Evolutionary conservation across 495 filamentous ascomycete genomes (phyloP).

Genomic region (Penicillium mononematosum): DNA sequence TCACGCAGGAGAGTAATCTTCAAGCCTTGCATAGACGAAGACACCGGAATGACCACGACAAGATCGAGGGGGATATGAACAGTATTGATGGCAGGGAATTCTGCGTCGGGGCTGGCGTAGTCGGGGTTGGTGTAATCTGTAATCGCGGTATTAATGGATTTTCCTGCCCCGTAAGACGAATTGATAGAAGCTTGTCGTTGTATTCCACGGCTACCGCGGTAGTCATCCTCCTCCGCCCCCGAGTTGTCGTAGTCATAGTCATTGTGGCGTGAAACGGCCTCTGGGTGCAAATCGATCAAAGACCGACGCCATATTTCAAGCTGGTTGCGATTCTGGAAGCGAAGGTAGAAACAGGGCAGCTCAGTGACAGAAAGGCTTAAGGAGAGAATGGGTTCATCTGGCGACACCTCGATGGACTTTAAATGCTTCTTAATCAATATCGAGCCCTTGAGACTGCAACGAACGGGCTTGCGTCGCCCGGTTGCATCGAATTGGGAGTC

Average conservation of each 20-base stretch:
- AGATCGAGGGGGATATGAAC: slow-evolving; percentile 93
- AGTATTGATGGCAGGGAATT: slow-evolving; percentile 56
- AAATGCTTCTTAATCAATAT: slow-evolving; percentile 99
- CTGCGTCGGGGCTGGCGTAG: slow-evolving; percentile 64
- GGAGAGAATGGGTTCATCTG: slow-evolving; percentile 81
- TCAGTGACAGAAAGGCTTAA: slow-evolving; percentile 90
- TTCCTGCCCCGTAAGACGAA: slow-evolving; percentile 72
- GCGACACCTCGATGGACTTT: slow-evolving; percentile 75
- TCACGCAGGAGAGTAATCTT: slow-evolving; percentile 97
- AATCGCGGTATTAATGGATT: slow-evolving; percentile 47
- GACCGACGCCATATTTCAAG: slow-evolving; percentile 90
- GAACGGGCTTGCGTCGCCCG: slow-evolving; percentile 60
- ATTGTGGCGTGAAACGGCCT: slow-evolving; percentile 58
- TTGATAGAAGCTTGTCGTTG: slow-evolving; percentile 84
- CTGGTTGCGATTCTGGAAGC: slow-evolving; percentile 81
- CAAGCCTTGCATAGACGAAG: slow-evolving; percentile 97
- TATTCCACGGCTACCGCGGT: slow-evolving; percentile 58
- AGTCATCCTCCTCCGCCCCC: slow-evolving; percentile 91
- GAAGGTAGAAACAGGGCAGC: slow-evolving; percentile 94
- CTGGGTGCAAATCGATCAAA: slow-evolving; percentile 76
- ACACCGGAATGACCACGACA: slow-evolving; percentile 95
- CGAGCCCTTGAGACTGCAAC: slow-evolving; percentile 92
- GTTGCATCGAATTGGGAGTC: slow-evolving; percentile 56
- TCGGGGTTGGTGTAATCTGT: slow-evolving; percentile 67
- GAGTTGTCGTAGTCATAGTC: slow-evolving; percentile 79